A percentile compares a stretch with the other conserved stretches of the same genome.
phyloP scores from a whole-genome alignment of 257 asterid genomes.

The Gentiana straminea region DNA sequence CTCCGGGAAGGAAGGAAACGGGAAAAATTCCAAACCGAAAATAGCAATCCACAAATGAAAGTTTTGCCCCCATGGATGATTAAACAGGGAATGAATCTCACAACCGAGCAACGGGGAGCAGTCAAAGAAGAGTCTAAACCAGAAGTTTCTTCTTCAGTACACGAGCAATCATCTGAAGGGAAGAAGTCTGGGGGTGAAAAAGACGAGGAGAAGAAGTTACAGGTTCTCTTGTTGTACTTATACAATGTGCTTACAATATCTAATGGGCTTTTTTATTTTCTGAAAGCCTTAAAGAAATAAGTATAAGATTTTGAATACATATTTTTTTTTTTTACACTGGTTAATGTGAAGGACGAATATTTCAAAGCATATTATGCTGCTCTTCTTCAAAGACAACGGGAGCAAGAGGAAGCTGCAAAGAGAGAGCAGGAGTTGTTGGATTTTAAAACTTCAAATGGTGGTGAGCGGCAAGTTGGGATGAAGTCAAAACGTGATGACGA shows the following conservation, averaged over 20 bases:
- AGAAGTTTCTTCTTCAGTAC: conserved; percentile 32
- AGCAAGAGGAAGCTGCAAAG: conserved; percentile 47
- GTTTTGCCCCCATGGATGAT: conserved; percentile 99
- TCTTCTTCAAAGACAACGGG: conserved; percentile 41
- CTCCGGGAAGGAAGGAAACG: conserved; percentile 74
- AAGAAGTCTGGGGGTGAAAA: conserved; percentile 45
- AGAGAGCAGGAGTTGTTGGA: conserved; percentile 26
- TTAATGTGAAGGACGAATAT: conserved; percentile 56
- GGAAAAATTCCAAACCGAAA: conserved; percentile 43
- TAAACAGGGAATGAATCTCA: conserved; percentile 77
- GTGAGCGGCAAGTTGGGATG: conserved; percentile 75
- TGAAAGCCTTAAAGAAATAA: not conserved
- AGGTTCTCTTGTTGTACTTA: conserved; percentile 26
- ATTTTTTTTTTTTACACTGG: not conserved
- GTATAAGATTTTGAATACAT: too few relatives aligned
- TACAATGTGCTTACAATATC: not conserved
- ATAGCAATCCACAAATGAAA: conserved; percentile 45
- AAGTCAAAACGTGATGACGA: conserved; percentile 58
- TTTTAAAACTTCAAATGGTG: conserved; percentile 18
- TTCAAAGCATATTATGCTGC: conserved; percentile 88
- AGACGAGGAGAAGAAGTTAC: conserved; percentile 49
- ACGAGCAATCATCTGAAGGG: conserved; percentile 44
- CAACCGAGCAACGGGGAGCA: conserved; percentile 90
- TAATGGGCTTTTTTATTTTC: conserved; percentile 2
- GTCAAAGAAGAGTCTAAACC: conserved; percentile 37